Percentiles rank a stretch among this genome's conserved stretches.
phyloP scores from a whole-genome alignment of 2,329 filamentous ascomycete genomes.

The Aspergillus viridinutans region DNA sequence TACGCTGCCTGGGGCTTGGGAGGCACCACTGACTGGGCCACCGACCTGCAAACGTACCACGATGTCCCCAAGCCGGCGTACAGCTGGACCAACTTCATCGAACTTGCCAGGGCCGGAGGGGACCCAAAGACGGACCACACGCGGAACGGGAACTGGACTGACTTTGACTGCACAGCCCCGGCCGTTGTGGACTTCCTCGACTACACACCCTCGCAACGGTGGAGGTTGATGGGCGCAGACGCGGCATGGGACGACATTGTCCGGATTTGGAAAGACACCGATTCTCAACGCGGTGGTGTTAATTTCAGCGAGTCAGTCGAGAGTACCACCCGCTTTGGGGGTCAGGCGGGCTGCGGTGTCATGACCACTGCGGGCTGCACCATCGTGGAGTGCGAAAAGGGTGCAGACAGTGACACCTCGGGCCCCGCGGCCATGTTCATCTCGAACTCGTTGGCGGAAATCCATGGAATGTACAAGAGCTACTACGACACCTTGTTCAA shows the following conservation, averaged over 20 bases:
- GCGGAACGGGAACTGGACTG: not conserved
- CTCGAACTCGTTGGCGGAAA: constrained; percentile 9
- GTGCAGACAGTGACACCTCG: not conserved
- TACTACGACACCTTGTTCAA: not conserved
- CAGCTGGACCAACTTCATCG: not conserved
- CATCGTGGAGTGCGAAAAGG: not conserved
- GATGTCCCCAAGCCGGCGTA: not conserved
- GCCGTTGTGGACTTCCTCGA: not conserved
- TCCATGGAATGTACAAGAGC: constrained; percentile 1
- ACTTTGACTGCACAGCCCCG: not conserved
- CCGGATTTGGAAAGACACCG: not conserved
- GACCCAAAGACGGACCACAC: not conserved
- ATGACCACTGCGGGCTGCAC: not conserved
- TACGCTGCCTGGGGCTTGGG: constrained; percentile 23
- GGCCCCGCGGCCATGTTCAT: constrained; percentile 15
- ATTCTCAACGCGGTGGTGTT: not conserved
- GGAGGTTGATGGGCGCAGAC: not conserved
- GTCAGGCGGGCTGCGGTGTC: not conserved
- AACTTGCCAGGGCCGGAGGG: not conserved
- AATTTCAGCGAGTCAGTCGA: constrained; percentile 1
- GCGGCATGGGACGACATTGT: not conserved
- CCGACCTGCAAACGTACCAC: constrained; percentile 21
- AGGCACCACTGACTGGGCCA: constrained; percentile 33
- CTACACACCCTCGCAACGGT: not conserved
- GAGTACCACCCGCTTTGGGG: not conserved